A percentile compares a stretch with the other conserved stretches of the same genome.
phyloP scores from a whole-genome alignment of 495 filamentous ascomycete species.

The Trichoderma parareesei region DNA sequence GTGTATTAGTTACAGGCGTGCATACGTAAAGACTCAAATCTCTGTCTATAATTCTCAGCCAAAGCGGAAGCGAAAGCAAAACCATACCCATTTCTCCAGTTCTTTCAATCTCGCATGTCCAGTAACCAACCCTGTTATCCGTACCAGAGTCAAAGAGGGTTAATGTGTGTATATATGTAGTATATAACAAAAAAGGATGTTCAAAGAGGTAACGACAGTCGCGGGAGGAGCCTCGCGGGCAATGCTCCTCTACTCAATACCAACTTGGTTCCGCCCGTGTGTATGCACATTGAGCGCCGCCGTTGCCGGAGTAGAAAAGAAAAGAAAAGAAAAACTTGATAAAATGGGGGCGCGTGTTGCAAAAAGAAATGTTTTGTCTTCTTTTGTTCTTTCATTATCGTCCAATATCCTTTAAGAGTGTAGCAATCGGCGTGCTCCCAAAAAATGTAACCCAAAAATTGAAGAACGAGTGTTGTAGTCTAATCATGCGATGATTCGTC shows the following conservation, averaged over 20 bases:
- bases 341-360: neutral
- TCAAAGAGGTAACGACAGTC: constrained; percentile 1
- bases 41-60: constrained; percentile 12
- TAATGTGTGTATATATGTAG: constrained; percentile 7
- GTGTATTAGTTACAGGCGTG: constrained; percentile 11
- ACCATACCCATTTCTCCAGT: constrained; percentile 10
- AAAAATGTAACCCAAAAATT: neutral
- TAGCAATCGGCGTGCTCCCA: neutral
- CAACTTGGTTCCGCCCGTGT: neutral
- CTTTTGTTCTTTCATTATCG: constrained; percentile 1
- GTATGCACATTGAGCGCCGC: neutral
- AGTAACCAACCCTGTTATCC: constrained; percentile 5
- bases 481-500: constrained; percentile 2
- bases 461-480: constrained; percentile 4
- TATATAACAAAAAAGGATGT: constrained; percentile 3
- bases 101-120: constrained; percentile 9
- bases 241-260: neutral
- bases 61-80: constrained; percentile 10
- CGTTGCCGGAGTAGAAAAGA: neutral
- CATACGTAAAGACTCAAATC: constrained; percentile 6
- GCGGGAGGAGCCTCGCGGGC: neutral
- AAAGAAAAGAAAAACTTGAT: neutral
- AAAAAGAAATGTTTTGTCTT: constrained; percentile 9
- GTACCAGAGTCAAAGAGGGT: constrained; percentile 1
- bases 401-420: neutral